phyloP scores from a whole-genome alignment of 169 alveolate species.

The Perkinsus olseni region DNA sequence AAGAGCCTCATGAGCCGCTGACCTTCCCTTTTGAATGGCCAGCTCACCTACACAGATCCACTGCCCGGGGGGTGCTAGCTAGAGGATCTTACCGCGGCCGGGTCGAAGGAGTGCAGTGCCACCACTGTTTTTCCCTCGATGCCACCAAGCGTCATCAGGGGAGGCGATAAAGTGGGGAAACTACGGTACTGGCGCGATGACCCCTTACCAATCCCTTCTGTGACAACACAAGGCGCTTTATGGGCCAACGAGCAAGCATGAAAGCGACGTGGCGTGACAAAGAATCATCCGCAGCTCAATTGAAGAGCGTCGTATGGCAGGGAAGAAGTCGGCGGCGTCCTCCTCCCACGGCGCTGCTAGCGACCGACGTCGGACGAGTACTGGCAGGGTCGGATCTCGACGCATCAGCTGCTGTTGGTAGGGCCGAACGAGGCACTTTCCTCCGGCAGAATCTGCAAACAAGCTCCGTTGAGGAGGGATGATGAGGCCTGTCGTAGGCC shows the following conservation, averaged over 20 bases:
- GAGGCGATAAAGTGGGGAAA: too few relatives aligned
- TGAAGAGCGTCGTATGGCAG: not conserved
- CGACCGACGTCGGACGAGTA: not conserved
- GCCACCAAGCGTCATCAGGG: not conserved
- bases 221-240: too few relatives aligned
- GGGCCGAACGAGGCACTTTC: not conserved
- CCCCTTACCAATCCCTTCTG: too few relatives aligned
- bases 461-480: not conserved
- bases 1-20: not conserved
- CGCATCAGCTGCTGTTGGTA: too few relatives aligned
- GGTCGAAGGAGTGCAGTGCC: not conserved
- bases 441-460: not conserved
- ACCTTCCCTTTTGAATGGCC: not conserved
- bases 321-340: not conserved
- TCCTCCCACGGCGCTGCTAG: not conserved
- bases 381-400: not conserved
- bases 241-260: too few relatives aligned
- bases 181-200: too few relatives aligned
- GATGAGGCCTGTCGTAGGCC: not conserved
- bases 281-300: too few relatives aligned
- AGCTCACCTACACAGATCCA: not conserved
- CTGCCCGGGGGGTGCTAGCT: not conserved
- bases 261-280: too few relatives aligned
- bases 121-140: not conserved
- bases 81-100: not conserved